These are phyloP conservation scores for Nematocida major DNA, from an alignment of 371 early-diverging fungal species.

Conservation along the genomic window DNA sequence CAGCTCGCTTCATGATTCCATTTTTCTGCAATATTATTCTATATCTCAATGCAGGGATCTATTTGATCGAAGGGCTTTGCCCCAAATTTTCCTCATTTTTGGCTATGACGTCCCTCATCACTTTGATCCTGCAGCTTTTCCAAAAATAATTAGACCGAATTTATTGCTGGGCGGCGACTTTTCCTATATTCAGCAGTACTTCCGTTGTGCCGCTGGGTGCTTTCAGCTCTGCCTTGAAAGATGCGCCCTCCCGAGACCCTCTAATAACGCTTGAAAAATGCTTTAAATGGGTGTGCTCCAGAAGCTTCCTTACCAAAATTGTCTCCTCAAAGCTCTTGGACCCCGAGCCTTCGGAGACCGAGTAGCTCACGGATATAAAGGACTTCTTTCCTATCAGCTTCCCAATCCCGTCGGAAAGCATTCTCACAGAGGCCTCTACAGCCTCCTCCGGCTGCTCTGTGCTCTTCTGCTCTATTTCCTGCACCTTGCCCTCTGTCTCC, in stretches of 20 bases:
- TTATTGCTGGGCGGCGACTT: not conserved
- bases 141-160: not conserved
- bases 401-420: conserved; percentile 35
- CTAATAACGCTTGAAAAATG: conserved; percentile 11
- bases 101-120: not conserved
- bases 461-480: not conserved
- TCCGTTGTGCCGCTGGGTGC: not conserved
- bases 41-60: not conserved
- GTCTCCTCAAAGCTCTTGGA: not conserved
- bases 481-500: not conserved
- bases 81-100: not conserved
- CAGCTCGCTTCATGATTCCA: not conserved
- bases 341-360: not conserved
- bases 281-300: conserved; percentile 1
- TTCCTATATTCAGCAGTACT: conserved; percentile 27
- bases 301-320: not conserved
- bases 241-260: conserved; percentile 36
- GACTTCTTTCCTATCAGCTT: conserved; percentile 14
- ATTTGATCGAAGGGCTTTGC: not conserved
- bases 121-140: not conserved
- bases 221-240: conserved; percentile 4
- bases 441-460: not conserved
- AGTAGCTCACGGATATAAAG: not conserved
- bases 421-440: not conserved
- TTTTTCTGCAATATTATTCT: not conserved